Conservation (phyloP, 352 stramenopile species). For the Phytophthora melonis region DNA sequence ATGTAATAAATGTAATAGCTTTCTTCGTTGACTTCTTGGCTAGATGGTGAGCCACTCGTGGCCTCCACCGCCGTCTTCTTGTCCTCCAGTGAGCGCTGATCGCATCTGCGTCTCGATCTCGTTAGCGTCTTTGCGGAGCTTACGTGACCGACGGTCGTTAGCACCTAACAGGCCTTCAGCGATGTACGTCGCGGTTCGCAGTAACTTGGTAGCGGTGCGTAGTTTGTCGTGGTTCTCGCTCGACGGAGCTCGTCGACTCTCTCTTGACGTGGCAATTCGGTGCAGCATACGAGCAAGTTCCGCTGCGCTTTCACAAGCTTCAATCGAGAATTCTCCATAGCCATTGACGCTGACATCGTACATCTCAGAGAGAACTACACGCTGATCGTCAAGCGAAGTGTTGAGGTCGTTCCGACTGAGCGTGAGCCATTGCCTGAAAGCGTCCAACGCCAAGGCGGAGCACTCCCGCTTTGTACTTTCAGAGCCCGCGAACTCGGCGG, state of each 20-base stretch:
- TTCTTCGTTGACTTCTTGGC: slow-evolving; percentile 1
- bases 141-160: slow-evolving; percentile 57
- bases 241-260: slow-evolving; percentile 10
- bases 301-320: slow-evolving; percentile 53
- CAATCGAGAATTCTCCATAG: slow-evolving; percentile 72
- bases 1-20: slow-evolving; percentile 13
- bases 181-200: slow-evolving; percentile 54
- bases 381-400: slow-evolving; percentile 47
- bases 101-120: slow-evolving; percentile 50
- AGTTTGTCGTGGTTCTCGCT: slow-evolving; percentile 38
- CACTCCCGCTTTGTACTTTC: slow-evolving; percentile 68
- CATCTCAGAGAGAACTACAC: slow-evolving; percentile 53
- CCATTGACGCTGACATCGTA: slow-evolving; percentile 52
- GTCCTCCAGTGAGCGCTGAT: slow-evolving; percentile 26
- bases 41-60: slow-evolving; percentile 70
- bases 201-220: slow-evolving; percentile 42
- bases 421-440: slow-evolving; percentile 59
- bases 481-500: slow-evolving; percentile 57
- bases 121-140: slow-evolving; percentile 54
- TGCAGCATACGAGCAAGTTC: slow-evolving; percentile 54
- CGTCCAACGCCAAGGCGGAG: slow-evolving; percentile 64
- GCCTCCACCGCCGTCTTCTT: slow-evolving; percentile 41
- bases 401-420: slow-evolving; percentile 14
- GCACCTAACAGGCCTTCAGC: slow-evolving; percentile 63
- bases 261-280: slow-evolving; percentile 36